phyloP scores from a whole-genome alignment of 2,329 filamentous ascomycete genomes.

The Thermoascus crustaceus region DNA sequence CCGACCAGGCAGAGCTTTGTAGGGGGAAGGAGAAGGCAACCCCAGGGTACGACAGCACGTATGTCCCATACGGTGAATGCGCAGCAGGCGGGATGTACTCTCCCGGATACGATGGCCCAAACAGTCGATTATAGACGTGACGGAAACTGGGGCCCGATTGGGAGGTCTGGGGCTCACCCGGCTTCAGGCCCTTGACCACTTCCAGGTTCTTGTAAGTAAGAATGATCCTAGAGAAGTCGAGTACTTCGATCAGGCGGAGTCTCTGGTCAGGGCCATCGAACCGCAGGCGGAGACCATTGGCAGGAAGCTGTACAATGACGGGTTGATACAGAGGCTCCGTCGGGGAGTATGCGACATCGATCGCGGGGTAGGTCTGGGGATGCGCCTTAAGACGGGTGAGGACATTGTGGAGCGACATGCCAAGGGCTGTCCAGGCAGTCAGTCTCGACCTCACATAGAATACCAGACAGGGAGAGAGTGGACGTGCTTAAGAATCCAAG shows the following conservation, averaged over 20 bases:
- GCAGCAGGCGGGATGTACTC: constrained; percentile 68
- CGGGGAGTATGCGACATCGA: constrained; percentile 76
- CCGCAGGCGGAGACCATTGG: constrained; percentile 79
- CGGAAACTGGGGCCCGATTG: constrained; percentile 65
- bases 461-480: constrained; percentile 11
- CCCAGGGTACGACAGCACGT: constrained; percentile 88
- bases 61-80: constrained; percentile 57
- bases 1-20: constrained; percentile 63
- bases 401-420: constrained; percentile 83
- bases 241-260: constrained; percentile 78
- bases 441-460: constrained; percentile 3
- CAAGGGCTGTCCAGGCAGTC: constrained; percentile 55
- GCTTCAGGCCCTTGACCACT: constrained; percentile 53
- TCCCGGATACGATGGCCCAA: constrained; percentile 87
- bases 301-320: constrained; percentile 65
- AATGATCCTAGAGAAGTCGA: constrained; percentile 78
- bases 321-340: constrained; percentile 65
- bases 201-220: constrained; percentile 77
- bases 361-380: constrained; percentile 69
- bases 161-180: constrained; percentile 22
- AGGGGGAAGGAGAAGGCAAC: constrained; percentile 88
- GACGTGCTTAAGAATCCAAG: constrained; percentile 53
- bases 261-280: constrained; percentile 94
- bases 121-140: constrained; percentile 85
- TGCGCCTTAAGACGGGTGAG: constrained; percentile 82